Evolutionary conservation across 495 filamentous ascomycete genomes (phyloP), one percentile per base, ranked within the genome.

Genomic region (Lentithecium fluviatile): DNA sequence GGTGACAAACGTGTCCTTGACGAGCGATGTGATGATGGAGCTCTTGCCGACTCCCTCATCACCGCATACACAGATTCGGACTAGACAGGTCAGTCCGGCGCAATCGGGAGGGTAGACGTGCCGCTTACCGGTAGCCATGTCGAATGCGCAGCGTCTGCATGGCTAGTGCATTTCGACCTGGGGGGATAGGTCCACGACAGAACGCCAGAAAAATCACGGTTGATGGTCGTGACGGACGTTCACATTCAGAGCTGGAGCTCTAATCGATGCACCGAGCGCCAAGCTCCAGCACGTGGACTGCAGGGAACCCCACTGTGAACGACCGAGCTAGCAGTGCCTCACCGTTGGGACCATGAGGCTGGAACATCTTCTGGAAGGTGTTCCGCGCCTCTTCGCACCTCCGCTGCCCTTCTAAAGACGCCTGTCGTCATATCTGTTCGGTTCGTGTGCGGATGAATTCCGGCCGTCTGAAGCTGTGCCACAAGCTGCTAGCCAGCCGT

Each of bases 51-150:
- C 79, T 26, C 77, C 88, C 74, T 97, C 92, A 73, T 98, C 94
- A 59, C 94, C 94, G 80, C 93, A 97, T 45, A 98, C 88, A 69
- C 91, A 95, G 70, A 97, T 93, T 56, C 94, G 87, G 49, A 98
- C 94, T 86, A 75, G 34, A 23, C n/a, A 48, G 54, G 32, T 53
- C 17, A 47, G 36, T 25, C 34, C n/a, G 10, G 56, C 15, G 37
- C 32, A 42, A 17, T 40, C 23, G 25, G 40, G 8, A 36, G 43
- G 40, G 36, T 20, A 17, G 19, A 24, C 17, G 48, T 15, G 7
- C 40, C n/a, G 48, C 32, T 12, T 54, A 68, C 65, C 65, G 15
- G 60, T 68, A 13, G 65, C 60, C 65, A 68, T 68, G 42, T 29
- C 51, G 29, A 15, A 32, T 32, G 29, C 29, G 29, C 29, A 32